These are phyloP conservation scores for Lactifluus piperatus DNA, from an alignment of 768 basidiomycete genomes.

Conservation along the genomic window DNA sequence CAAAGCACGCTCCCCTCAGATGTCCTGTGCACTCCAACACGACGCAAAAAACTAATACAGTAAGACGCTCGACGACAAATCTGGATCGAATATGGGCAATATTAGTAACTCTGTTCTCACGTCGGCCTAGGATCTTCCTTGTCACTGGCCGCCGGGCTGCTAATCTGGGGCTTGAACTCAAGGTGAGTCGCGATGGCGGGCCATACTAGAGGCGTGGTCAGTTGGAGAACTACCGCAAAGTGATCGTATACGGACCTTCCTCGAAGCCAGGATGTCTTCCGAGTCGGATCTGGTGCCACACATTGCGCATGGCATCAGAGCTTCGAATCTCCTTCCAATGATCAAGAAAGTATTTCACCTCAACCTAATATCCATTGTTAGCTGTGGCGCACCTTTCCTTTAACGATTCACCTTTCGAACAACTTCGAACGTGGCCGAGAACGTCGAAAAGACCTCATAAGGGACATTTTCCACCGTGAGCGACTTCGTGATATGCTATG, in stretches of 20 bases:
- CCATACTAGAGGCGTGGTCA: conserved; percentile 40
- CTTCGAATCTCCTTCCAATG: conserved; percentile 78
- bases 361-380: conserved; percentile 32
- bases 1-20: no score
- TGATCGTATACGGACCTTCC: conserved; percentile 44
- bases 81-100: background rate
- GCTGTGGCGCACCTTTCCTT: background rate
- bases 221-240: background rate
- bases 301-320: conserved; percentile 75
- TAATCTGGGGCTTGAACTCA: conserved; percentile 42
- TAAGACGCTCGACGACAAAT: background rate
- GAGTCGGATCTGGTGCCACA: conserved; percentile 79
- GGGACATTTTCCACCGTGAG: conserved; percentile 75
- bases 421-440: conserved; percentile 74
- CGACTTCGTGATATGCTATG: conserved; percentile 65
- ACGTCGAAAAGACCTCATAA: conserved; percentile 79
- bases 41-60: no score
- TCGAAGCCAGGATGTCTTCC: conserved; percentile 85
- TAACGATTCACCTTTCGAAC: conserved; percentile 54
- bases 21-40: no score
- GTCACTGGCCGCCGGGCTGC: conserved; percentile 5
- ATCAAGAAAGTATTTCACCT: conserved; percentile 69
- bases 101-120: background rate
- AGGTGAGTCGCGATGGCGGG: conserved; percentile 54
- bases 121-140: conserved; percentile 10